Evolutionary conservation across 2,329 filamentous ascomycete genomes (phyloP).

Genomic region (Bipolaris oryzae): DNA sequence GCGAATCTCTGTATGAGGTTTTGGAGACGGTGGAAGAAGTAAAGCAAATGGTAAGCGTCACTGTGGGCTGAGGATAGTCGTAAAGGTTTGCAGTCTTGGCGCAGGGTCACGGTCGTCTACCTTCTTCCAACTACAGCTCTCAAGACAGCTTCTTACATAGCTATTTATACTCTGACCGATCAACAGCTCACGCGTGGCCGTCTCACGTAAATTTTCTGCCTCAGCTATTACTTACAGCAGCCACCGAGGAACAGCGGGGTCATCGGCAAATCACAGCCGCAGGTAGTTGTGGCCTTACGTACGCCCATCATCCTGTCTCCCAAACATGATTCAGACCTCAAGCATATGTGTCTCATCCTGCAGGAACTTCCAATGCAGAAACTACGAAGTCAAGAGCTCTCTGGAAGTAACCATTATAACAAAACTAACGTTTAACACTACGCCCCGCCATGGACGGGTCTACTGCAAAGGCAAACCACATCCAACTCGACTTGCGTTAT

Average conservation of each 20-base stretch:
- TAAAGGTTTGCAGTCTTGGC: constrained; percentile 6
- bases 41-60: background rate
- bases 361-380: background rate
- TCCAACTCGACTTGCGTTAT: background rate
- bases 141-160: background rate
- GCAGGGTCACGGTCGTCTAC: background rate
- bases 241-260: background rate
- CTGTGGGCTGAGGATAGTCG: background rate
- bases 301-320: constrained; percentile 6
- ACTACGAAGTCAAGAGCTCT: background rate
- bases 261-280: constrained; percentile 12
- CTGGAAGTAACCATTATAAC: too few species aligned
- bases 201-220: constrained; percentile 2
- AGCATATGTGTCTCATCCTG: background rate
- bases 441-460: too few species aligned
- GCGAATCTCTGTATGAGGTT: background rate
- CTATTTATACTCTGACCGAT: background rate
- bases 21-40: background rate
- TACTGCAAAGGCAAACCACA: background rate
- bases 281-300: background rate
- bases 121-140: background rate
- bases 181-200: background rate
- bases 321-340: constrained; percentile 1
- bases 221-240: constrained; percentile 2
- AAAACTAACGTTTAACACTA: too few species aligned